Percentiles rank a stretch among this genome's conserved stretches.
phyloP scores from a whole-genome alignment of 2,329 filamentous ascomycete genomes.

The Aspergillus sp. region DNA sequence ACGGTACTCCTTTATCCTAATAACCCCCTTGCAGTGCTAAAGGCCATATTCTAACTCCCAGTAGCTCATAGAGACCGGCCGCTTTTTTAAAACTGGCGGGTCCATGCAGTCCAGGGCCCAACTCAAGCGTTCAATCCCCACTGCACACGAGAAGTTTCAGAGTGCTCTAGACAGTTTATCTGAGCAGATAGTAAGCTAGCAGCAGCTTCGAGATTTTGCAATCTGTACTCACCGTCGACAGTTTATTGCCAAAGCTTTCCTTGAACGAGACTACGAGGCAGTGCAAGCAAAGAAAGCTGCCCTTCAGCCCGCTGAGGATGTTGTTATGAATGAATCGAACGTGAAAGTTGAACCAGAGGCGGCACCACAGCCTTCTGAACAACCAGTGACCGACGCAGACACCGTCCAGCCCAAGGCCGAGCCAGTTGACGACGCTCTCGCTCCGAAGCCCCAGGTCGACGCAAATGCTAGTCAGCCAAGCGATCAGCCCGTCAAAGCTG shows the following conservation, averaged over 20 bases:
- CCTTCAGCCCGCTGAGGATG: conserved; percentile 32
- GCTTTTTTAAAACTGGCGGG: conserved; percentile 42
- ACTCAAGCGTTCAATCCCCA: conserved; percentile 42
- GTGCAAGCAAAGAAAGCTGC: conserved; percentile 35
- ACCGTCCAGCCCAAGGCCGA: conserved; percentile 22
- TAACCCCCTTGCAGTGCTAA: background rate
- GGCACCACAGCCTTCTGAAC: conserved; percentile 18
- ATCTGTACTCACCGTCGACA: conserved; percentile 20
- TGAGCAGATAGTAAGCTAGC: conserved; percentile 44
- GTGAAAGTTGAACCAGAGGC: conserved; percentile 19
- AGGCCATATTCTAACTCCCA: conserved; percentile 21
- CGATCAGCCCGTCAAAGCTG: conserved; percentile 25
- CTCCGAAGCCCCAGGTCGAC: conserved; percentile 16
- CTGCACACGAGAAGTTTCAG: conserved; percentile 43
- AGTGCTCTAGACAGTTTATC: conserved; percentile 43
- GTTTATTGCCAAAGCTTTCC: conserved; percentile 47
- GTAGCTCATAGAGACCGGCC: conserved; percentile 46
- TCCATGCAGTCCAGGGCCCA: conserved; percentile 38
- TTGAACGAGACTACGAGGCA: conserved; percentile 46
- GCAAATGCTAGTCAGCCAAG: conserved; percentile 18
- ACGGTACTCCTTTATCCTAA: conserved; percentile 28
- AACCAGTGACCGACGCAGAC: conserved; percentile 22
- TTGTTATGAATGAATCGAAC: conserved; percentile 31
- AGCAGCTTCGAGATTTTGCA: background rate
- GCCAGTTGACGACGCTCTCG: conserved; percentile 13